These are phyloP conservation scores for Ceratocystis papillata DNA, from an alignment of 2,329 filamentous ascomycete genomes.

Conservation along the genomic window DNA sequence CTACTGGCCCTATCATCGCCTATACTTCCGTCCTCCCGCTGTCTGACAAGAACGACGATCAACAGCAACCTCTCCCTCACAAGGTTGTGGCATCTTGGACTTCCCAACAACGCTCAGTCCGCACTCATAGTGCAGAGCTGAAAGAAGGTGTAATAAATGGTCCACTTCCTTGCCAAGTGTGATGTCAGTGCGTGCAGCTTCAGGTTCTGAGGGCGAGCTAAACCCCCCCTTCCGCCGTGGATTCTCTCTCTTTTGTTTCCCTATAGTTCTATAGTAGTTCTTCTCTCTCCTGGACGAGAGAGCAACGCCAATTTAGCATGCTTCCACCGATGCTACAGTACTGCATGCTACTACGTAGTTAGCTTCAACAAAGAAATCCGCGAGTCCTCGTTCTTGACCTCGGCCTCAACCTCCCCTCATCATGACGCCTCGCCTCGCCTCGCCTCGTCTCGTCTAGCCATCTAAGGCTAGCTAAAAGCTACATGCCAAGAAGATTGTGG, in stretches of 20 bases:
- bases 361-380: background rate
- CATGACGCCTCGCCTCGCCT: background rate
- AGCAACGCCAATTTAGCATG: background rate
- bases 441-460: background rate
- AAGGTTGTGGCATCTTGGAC: background rate
- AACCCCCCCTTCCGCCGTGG: background rate
- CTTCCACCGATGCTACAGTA: background rate
- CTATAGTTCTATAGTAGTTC: background rate
- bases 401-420: background rate
- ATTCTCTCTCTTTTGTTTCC: background rate
- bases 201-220: background rate
- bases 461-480: background rate
- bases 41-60: conserved; percentile 13
- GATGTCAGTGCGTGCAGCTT: conserved; percentile 4
- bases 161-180: background rate
- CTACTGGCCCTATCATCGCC: background rate
- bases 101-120: background rate
- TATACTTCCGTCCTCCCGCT: conserved; percentile 2
- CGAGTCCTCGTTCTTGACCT: background rate
- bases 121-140: background rate
- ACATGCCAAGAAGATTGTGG: background rate
- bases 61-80: background rate
- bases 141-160: background rate
- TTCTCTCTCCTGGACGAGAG: background rate
- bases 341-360: background rate